Base-by-base conservation (phyloP, 306 rosid genomes). In the Quercus bicolor region DNA sequence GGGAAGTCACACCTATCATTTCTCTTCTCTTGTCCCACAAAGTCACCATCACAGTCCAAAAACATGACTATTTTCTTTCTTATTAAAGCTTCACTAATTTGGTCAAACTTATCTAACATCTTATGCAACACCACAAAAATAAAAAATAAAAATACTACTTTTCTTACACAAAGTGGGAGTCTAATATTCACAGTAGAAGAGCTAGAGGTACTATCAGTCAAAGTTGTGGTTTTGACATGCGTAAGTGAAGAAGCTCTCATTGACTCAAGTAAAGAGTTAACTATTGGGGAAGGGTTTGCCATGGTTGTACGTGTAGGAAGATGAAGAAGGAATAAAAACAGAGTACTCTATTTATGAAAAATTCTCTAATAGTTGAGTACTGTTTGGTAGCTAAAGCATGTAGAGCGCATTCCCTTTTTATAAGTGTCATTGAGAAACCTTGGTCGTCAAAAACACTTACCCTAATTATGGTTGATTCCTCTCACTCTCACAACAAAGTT, bases 201-300 rank as follows among this genome's bases (percentile, higher is more conserved):
- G 73, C 37, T 84, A 0, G 83, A 82, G 77, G 83, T 86, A 1
- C 14, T 45, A 31, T 94, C 87, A 4, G 83, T 71, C 3, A 88
- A 26, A 80, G 90, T 34, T 5, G 90, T 40, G 34, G 96, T 82
- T 79, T 89, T 89, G 70, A 57, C 29, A 68, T 87, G 92, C 43
- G 93, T 86, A 0, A 97, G 97, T 45, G 98, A 94, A 29, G 98
- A 94, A 23, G 97, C 89, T 78, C 91, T 90, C 97, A 94, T 89
- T 54, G 97, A 89, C 80, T 94, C 98, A 60, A 94, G 79, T 91
- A 93, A 91, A 0, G 97, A 71, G 85, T 83, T 90, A 74, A 90
- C 85, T 86, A 85, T 66, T 2, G 87, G 40, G 1, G 37, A 33
- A 33, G 93, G 77, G 78, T 85, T 81, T 3, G 86, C 56, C 0